phyloP scores from a whole-genome alignment of 2,329 filamentous ascomycete species.

The Hymenoscyphus occultus region DNA sequence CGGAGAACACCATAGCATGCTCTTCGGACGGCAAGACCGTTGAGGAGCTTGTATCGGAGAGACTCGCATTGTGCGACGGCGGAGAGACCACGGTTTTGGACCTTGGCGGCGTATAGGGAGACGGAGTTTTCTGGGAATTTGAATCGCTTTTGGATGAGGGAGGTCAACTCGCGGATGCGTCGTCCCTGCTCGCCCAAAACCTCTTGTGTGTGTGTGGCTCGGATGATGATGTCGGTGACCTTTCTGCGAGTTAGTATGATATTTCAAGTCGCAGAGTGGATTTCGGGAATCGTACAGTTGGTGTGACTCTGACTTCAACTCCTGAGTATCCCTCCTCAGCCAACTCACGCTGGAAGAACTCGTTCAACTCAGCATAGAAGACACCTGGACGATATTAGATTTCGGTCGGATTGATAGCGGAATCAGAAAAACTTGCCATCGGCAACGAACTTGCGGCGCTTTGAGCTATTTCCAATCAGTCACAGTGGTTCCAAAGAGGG shows the following conservation, averaged over 20 bases:
- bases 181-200: conserved; percentile 99
- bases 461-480: conserved; percentile 58
- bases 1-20: conserved; percentile 99
- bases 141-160: conserved; percentile 99
- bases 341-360: conserved; percentile 99
- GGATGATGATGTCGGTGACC: conserved; percentile 99
- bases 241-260: conserved; percentile 1
- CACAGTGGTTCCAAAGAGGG: neutral
- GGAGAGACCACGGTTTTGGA: conserved; percentile 99
- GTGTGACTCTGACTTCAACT: conserved; percentile 99
- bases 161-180: conserved; percentile 99
- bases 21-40: conserved; percentile 96
- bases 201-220: conserved; percentile 99
- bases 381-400: conserved; percentile 54
- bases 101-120: conserved; percentile 99
- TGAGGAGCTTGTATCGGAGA: conserved; percentile 99
- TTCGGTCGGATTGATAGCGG: neutral
- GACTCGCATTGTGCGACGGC: conserved; percentile 99
- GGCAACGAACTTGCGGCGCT: conserved; percentile 91
- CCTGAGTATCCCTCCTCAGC: conserved; percentile 99
- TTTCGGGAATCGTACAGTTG: conserved; percentile 57
- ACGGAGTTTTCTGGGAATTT: conserved; percentile 99
- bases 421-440: conserved; percentile 53
- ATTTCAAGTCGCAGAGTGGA: neutral
- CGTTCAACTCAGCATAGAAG: conserved; percentile 99